Conservation (phyloP, 495 filamentous ascomycete species). For the Penicillium arizonense region DNA sequence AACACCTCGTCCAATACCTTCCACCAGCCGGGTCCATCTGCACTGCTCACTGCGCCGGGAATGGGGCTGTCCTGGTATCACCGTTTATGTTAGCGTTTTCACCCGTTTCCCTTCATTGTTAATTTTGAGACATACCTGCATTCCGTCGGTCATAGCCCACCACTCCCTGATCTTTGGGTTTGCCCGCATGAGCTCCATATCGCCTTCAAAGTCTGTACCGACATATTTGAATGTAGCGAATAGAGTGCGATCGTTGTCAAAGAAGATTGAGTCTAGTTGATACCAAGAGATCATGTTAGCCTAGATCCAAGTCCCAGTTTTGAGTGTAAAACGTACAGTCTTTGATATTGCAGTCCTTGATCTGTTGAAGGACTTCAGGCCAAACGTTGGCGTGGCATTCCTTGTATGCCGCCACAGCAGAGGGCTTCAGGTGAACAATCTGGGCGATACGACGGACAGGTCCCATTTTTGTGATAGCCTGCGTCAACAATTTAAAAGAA, state of each 20-base stretch:
- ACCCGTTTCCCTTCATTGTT: not conserved
- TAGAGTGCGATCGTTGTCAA: constrained; percentile 59
- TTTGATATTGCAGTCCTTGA: constrained; percentile 67
- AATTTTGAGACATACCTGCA: constrained; percentile 50
- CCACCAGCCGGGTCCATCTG: constrained; percentile 70
- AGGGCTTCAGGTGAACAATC: constrained; percentile 68
- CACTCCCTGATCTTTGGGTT: constrained; percentile 71
- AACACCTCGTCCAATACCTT: constrained; percentile 71
- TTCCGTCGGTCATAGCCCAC: constrained; percentile 76
- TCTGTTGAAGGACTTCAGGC: constrained; percentile 71
- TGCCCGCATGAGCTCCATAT: constrained; percentile 69
- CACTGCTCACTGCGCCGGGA: constrained; percentile 59
- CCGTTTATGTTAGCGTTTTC: not conserved
- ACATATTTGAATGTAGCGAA: constrained; percentile 76
- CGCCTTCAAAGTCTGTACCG: constrained; percentile 63
- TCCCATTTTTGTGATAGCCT: constrained; percentile 17
- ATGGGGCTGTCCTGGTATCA: constrained; percentile 48
- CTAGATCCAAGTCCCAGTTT: not conserved
- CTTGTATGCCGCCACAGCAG: constrained; percentile 63
- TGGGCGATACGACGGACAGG: constrained; percentile 58
- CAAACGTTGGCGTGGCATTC: constrained; percentile 69
- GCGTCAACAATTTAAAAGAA: not conserved
- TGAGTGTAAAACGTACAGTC: constrained; percentile 51
- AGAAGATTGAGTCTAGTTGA: constrained; percentile 65
- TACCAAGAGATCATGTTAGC: not conserved